Conservation (phyloP, 169 alveolate species). For the Fabrea salina region DNA sequence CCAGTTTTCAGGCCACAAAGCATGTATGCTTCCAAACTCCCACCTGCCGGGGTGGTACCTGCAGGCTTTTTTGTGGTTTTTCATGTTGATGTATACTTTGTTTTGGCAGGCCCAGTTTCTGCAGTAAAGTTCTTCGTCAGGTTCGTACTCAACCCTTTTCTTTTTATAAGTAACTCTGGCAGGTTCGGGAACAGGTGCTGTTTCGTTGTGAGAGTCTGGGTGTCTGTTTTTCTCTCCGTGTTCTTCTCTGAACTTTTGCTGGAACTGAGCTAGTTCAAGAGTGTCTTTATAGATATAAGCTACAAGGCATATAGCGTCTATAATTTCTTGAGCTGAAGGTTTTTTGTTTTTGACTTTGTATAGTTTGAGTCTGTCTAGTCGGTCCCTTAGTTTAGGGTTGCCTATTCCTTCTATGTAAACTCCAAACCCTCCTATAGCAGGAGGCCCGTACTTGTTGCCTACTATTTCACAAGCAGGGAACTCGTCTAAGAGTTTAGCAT, state of each 20-base stretch:
- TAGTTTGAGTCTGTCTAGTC: conserved; percentile 56
- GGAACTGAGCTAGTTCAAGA: conserved; percentile 37
- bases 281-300: conserved; percentile 52
- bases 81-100: conserved; percentile 57
- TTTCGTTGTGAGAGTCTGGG: conserved; percentile 33
- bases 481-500: conserved; percentile 42
- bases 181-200: conserved; percentile 54
- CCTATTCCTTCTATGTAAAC: conserved; percentile 75
- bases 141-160: conserved; percentile 32
- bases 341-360: conserved; percentile 41
- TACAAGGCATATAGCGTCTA: conserved; percentile 28
- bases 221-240: conserved; percentile 22
- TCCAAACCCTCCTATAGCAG: conserved; percentile 60
- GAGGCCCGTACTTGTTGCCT: conserved; percentile 69
- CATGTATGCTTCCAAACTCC: conserved; percentile 81
- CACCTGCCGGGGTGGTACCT: conserved; percentile 79
- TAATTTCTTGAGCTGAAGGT: conserved; percentile 48
- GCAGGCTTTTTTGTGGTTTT: conserved; percentile 63
- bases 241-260: conserved; percentile 26
- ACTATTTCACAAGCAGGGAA: conserved; percentile 61
- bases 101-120: conserved; percentile 78
- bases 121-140: conserved; percentile 65
- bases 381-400: conserved; percentile 42
- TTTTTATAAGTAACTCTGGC: conserved; percentile 9
- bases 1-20: conserved; percentile 89